These are phyloP conservation scores for Knoxdaviesia proteae DNA, from an alignment of 2,329 filamentous ascomycete genomes.

Conservation along the genomic window DNA sequence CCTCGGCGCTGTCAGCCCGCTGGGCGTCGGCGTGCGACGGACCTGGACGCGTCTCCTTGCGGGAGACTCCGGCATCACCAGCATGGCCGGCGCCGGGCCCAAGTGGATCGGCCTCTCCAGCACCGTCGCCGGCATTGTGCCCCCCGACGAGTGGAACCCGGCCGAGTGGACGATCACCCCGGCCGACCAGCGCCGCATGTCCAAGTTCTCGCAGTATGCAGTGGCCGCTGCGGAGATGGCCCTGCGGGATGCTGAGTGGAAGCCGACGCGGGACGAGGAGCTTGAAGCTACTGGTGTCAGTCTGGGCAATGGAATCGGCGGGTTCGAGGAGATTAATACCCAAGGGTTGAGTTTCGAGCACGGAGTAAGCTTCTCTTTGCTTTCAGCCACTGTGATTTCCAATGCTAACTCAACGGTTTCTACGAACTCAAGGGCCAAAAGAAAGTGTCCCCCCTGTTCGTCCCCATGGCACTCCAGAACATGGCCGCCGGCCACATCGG, in stretches of 20 bases:
- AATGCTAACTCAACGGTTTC: not conserved
- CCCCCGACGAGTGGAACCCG: conserved; percentile 28
- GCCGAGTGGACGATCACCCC: conserved; percentile 28
- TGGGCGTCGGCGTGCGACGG: conserved; percentile 56
- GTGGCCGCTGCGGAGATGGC: conserved; percentile 75
- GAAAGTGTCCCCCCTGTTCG: conserved; percentile 83
- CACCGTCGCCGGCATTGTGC: conserved; percentile 68
- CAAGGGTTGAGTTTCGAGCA: conserved; percentile 59
- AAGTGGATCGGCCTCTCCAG: conserved; percentile 58
- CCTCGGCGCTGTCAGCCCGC: conserved; percentile 60
- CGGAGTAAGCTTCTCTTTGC: conserved; percentile 31
- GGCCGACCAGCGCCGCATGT: conserved; percentile 54
- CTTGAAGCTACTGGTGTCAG: conserved; percentile 71
- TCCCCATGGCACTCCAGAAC: conserved; percentile 84
- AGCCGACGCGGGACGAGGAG: conserved; percentile 35
- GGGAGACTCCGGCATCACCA: conserved; percentile 61
- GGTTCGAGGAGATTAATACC: conserved; percentile 73
- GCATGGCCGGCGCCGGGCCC: conserved; percentile 39
- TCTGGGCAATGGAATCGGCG: conserved; percentile 87
- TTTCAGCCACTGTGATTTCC: conserved; percentile 1
- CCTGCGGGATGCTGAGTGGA: conserved; percentile 62
- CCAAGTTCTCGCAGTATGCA: conserved; percentile 81
- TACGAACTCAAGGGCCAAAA: conserved; percentile 55
- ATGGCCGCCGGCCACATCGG: conserved; percentile 86
- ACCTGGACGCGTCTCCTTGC: conserved; percentile 70